These are phyloP conservation scores for Musa acuminata DNA, from an alignment of 176 grass and related monocot genomes.

Conservation along the genomic window DNA sequence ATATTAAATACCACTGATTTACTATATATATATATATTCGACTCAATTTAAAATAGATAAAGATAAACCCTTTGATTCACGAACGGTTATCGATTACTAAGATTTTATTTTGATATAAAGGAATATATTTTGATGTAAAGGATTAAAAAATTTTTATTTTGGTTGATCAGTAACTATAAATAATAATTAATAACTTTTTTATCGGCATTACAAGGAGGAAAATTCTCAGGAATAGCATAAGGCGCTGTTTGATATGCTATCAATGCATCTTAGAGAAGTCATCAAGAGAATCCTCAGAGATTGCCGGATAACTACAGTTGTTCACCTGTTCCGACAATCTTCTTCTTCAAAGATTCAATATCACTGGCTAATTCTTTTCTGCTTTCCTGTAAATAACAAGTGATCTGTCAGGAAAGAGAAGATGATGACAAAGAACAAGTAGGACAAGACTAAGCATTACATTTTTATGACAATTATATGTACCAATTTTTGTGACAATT, in stretches of 20 bases:
- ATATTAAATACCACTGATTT: no score
- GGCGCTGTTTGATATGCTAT: slow-evolving; percentile 8
- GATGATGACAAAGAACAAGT: slow-evolving; percentile 11
- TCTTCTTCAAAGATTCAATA: slow-evolving; percentile 83
- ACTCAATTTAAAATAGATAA: no score
- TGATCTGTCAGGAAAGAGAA: slow-evolving; percentile 5
- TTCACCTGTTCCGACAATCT: slow-evolving; percentile 61
- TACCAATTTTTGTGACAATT: neutral
- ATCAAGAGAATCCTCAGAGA: slow-evolving; percentile 8
- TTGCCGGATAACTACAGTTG: slow-evolving; percentile 20
- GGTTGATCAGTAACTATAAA: no score
- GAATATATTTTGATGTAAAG: no score
- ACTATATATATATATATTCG: no score
- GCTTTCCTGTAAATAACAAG: slow-evolving; percentile 42
- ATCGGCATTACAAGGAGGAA: neutral
- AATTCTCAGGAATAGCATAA: slow-evolving; percentile 5
- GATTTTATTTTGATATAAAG: no score
- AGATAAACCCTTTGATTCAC: no score
- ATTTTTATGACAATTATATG: neutral
- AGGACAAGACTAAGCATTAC: neutral
- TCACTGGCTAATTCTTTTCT: slow-evolving; percentile 76
- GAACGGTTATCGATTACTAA: no score
- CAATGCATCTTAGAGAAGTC: slow-evolving; percentile 18
- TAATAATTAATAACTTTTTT: neutral
- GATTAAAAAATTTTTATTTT: no score